These are phyloP conservation scores for Magnolia sinica DNA, from an alignment of 164 flowering plant species.

Conservation along the genomic window DNA sequence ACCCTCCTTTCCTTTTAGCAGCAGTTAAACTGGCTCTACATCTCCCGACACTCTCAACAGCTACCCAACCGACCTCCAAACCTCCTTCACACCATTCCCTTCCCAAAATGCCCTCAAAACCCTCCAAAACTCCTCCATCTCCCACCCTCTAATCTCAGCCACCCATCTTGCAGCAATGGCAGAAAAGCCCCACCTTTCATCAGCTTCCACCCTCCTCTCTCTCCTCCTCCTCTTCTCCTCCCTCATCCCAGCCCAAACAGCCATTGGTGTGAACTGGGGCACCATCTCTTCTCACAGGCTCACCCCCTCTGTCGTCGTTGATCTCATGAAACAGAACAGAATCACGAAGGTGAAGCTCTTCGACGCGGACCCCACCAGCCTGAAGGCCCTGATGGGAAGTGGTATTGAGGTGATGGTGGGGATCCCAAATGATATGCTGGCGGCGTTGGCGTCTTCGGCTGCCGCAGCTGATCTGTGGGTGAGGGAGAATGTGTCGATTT, in stretches of 20 bases:
- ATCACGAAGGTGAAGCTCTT: slow-evolving; percentile 80
- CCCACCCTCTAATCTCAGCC: background rate
- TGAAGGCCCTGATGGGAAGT: slow-evolving; percentile 56
- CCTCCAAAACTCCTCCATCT: background rate
- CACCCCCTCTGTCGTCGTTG: slow-evolving; percentile 63
- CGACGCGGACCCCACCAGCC: slow-evolving; percentile 58
- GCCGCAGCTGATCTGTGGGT: slow-evolving; percentile 73
- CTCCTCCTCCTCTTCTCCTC: slow-evolving; percentile 2
- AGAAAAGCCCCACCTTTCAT: background rate
- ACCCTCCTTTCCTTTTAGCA: background rate
- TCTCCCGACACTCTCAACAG: background rate
- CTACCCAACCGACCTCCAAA: background rate
- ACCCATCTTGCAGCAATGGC: slow-evolving; percentile 2
- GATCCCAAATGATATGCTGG: slow-evolving; percentile 81
- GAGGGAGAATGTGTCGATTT: slow-evolving; percentile 58
- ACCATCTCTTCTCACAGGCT: slow-evolving; percentile 57
- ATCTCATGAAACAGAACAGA: slow-evolving; percentile 64
- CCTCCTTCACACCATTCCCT: background rate
- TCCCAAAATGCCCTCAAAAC: background rate
- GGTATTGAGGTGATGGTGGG: slow-evolving; percentile 89
- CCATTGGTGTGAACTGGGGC: slow-evolving; percentile 83
- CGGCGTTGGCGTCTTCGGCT: slow-evolving; percentile 46
- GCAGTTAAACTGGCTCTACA: background rate
- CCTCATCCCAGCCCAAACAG: slow-evolving; percentile 37
- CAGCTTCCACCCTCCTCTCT: background rate